Percentiles rank a stretch among this genome's conserved stretches.
Conservation (phyloP, 192 early-diverging fungal species). For the Entomortierella chlamydospora region DNA sequence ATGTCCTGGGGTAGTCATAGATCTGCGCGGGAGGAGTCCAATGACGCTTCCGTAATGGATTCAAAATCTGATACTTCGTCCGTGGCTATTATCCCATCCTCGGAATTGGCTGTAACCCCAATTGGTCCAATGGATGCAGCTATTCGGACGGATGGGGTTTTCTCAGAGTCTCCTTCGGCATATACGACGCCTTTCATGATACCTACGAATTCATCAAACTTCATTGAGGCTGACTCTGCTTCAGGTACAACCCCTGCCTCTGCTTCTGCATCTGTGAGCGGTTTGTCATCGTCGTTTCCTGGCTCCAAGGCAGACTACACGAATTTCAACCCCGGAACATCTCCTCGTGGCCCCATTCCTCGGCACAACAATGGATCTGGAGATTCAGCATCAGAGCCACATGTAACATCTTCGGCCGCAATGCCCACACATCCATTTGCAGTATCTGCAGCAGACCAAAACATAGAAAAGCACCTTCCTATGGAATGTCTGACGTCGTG, state of each 20-base stretch:
- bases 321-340: constrained; percentile 18
- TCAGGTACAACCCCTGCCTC: too few species aligned
- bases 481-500: background rate
- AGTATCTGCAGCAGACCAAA: too few species aligned
- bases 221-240: background rate
- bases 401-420: too few species aligned
- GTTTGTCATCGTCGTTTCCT: background rate
- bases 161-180: constrained; percentile 23
- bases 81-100: background rate
- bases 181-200: constrained; percentile 9
- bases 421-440: too few species aligned
- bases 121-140: background rate
- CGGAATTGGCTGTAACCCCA: background rate
- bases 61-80: background rate
- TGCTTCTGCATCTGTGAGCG: background rate
- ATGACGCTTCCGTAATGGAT: background rate
- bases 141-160: background rate
- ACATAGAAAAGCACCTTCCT: background rate
- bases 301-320: constrained; percentile 20
- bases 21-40: background rate
- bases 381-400: too few species aligned
- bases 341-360: background rate
- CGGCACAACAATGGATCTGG: too few species aligned
- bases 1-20: background rate
- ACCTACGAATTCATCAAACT: constrained; percentile 2